Evolutionary conservation across 192 early-diverging fungal genomes (phyloP).

Genomic region (Rhizophlyctis rosea): DNA sequence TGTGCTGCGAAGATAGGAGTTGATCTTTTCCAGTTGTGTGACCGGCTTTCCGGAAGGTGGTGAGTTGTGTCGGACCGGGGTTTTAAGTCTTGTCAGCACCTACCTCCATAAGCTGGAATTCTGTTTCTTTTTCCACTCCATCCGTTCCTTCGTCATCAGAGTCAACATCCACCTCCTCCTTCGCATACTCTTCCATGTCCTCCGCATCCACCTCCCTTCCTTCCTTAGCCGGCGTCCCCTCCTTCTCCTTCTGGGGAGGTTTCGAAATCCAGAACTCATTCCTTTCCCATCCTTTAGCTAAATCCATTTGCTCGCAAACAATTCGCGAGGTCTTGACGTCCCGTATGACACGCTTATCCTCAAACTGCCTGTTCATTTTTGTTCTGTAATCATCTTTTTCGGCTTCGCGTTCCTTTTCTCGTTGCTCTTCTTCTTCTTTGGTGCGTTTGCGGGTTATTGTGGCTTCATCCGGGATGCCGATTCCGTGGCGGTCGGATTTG

Average conservation of each 20-base stretch:
- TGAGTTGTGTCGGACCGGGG: too few relatives aligned
- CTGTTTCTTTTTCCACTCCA: slow-evolving; percentile 2
- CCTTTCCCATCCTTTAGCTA: slow-evolving; percentile 7
- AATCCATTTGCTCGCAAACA: slow-evolving; percentile 27
- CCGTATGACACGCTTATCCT: neutral
- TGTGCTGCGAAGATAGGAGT: slow-evolving; percentile 46
- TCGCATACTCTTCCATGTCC: slow-evolving; percentile 19
- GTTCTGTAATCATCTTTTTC: slow-evolving; percentile 13
- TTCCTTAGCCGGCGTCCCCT: slow-evolving; percentile 14
- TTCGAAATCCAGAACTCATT: slow-evolving; percentile 30
- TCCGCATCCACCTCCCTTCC: slow-evolving; percentile 27
- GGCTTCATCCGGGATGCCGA: slow-evolving; percentile 11
- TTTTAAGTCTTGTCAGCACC: too few relatives aligned
- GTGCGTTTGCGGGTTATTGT: neutral
- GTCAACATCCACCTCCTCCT: neutral
- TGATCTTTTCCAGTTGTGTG: slow-evolving; percentile 48
- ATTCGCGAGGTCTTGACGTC: slow-evolving; percentile 17
- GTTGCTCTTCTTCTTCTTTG: neutral
- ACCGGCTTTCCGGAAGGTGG: too few relatives aligned
- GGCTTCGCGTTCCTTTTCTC: slow-evolving; percentile 3
- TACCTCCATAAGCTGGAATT: slow-evolving; percentile 4
- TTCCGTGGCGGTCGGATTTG: slow-evolving; percentile 18
- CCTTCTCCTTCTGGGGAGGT: slow-evolving; percentile 7
- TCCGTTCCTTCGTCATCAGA: slow-evolving; percentile 13
- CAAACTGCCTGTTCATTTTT: slow-evolving; percentile 11